phyloP scores from a whole-genome alignment of 768 basidiomycete genomes.

The Omphalotus guepiniiformis region DNA sequence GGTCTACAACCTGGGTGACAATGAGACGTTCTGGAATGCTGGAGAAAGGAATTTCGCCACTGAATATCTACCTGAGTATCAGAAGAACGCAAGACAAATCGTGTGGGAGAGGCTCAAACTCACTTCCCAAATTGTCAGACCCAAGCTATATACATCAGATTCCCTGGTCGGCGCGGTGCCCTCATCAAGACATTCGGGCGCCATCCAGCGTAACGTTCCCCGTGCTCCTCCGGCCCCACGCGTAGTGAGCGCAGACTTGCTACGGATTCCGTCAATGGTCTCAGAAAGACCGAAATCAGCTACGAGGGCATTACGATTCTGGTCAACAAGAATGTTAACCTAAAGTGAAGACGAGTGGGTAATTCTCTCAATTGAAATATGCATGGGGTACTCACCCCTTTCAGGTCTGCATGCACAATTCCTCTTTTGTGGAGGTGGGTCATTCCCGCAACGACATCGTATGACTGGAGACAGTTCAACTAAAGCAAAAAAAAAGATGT shows the following conservation, averaged over 20 bases:
- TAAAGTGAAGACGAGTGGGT: background rate
- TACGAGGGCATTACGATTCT: background rate
- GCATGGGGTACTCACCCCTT: background rate
- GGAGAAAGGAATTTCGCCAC: background rate
- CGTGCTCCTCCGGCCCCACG: background rate
- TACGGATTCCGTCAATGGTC: background rate
- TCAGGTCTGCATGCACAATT: background rate
- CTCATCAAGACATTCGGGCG: background rate
- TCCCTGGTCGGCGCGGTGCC: background rate
- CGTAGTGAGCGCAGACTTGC: too few species aligned
- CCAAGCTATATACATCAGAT: background rate
- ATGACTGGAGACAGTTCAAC: background rate
- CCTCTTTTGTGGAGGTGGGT: background rate
- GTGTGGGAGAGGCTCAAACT: background rate
- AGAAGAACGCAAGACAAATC: background rate
- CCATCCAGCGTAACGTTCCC: background rate
- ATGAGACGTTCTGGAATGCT: background rate
- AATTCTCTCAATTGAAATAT: background rate
- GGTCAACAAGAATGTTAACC: background rate
- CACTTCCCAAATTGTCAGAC: background rate
- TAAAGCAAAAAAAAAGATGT: background rate
- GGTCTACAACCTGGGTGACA: background rate
- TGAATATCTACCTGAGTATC: background rate
- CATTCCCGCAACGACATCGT: background rate
- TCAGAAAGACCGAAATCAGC: background rate